Evolutionary conservation across 2,329 filamentous ascomycete genomes (phyloP), one percentile per base, ranked within the genome.

Genomic region (Fusarium fujikuroi): DNA sequence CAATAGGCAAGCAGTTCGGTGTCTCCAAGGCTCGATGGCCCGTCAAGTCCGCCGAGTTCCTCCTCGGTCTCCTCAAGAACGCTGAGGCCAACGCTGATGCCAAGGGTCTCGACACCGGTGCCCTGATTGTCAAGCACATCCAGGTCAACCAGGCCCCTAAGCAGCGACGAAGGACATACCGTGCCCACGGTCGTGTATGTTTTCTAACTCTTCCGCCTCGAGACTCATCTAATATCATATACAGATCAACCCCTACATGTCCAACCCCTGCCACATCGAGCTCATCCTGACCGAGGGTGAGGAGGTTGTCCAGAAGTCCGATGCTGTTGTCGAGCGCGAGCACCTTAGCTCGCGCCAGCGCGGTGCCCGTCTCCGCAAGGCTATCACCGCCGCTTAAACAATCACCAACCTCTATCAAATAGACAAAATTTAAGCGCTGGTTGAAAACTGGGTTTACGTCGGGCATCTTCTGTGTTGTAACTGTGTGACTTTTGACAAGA

Each of bases 121-220:
- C 97, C 91, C 90, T 99, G 84, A 88, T 98, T 84, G 93, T 99
- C 89, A 98, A 98, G 94, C 97, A 98, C 93, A 99, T 99, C 89
- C 96, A 99, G 90, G 96, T 99, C 91, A 99, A 99, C 94, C 96
- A 99, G 91, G 97, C 96, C 81, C 96, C 96, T 83, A 98, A 98
- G 93, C 95, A 98, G 91, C 92, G 96, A 85, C 92, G 96, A 89
- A 93, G 96, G 87, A 99, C 96, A 84, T 99, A 99, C 93, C 95
- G 96, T 92, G 97, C 97, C 77, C 96, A 99, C 91, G 96, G 96
- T 92, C 95, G 96, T 90, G 95, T 98, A 97, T 82, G 95, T 94
- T 80, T 43, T 57, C 60, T 32, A 54, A 42, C 28, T 28, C 7
- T 25, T 19, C 34, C 34, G 18, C 43, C 16, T 19, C 21, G 14